A percentile compares a stretch with the other conserved stretches of the same genome.
Evolutionary conservation across 2,329 filamentous ascomycete genomes (phyloP).

Genomic region (Penicillium sp.): DNA sequence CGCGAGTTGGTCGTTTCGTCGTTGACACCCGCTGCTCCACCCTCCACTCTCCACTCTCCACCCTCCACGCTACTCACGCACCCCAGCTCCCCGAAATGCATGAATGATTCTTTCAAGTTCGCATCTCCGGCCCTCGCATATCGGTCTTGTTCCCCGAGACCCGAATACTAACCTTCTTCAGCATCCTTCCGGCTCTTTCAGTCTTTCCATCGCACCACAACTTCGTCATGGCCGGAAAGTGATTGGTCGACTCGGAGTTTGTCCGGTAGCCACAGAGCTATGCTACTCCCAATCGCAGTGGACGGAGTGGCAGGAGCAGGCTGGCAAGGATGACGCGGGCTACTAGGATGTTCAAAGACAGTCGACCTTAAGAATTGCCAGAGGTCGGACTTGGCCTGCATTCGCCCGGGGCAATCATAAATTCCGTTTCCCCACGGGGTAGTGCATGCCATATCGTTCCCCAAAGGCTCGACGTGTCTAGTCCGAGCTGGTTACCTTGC

Average conservation of each 20-base stretch:
- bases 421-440: conserved; percentile 28
- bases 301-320: not conserved
- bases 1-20: too few species aligned
- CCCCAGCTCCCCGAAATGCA: too few species aligned
- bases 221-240: not conserved
- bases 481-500: not conserved
- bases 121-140: too few species aligned
- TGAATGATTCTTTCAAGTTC: too few species aligned
- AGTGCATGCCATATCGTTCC: conserved; percentile 7
- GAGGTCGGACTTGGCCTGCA: conserved; percentile 10
- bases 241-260: not conserved
- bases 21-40: too few species aligned
- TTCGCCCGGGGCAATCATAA: conserved; percentile 20
- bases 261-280: too few species aligned
- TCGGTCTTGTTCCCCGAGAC: not conserved
- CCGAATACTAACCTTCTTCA: not conserved
- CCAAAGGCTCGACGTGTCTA: conserved; percentile 1
- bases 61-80: too few species aligned
- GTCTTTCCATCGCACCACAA: not conserved
- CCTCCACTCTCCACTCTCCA: not conserved
- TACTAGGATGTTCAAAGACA: too few species aligned
- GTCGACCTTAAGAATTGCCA: not conserved
- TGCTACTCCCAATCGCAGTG: too few species aligned
- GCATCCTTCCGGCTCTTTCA: too few species aligned
- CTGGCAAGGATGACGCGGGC: conserved; percentile 6